phyloP scores from a whole-genome alignment of 768 basidiomycete species.

The Candolleomyces aberdarensis region DNA sequence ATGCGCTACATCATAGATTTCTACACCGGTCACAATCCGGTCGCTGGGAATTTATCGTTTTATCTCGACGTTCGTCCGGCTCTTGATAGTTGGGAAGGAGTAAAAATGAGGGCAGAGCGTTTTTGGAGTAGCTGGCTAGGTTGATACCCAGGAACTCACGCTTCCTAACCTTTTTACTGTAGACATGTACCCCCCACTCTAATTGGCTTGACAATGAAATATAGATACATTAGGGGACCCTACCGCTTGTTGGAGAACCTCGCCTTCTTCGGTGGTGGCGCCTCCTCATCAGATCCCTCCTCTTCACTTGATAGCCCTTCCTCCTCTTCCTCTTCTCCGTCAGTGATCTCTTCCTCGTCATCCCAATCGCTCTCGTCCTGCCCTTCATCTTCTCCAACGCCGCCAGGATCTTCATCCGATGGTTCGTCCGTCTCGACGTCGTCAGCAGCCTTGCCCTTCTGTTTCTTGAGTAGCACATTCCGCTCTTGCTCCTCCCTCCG shows the following conservation, averaged over 20 bases:
- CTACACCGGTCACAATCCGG: slow-evolving; percentile 74
- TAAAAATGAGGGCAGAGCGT: slow-evolving; percentile 71
- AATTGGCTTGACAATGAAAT: background rate
- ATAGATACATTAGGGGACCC: slow-evolving; percentile 4
- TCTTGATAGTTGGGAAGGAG: slow-evolving; percentile 91
- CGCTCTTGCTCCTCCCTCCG: slow-evolving; percentile 87
- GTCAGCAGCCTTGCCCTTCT: slow-evolving; percentile 23
- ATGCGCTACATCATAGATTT: slow-evolving; percentile 98
- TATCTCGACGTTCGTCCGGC: slow-evolving; percentile 95
- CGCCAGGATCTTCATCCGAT: slow-evolving; percentile 41
- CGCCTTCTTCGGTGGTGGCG: slow-evolving; percentile 52
- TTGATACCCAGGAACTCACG: background rate
- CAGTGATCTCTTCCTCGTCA: slow-evolving; percentile 64
- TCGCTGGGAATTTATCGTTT: slow-evolving; percentile 68
- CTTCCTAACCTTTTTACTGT: background rate
- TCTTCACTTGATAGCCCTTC: slow-evolving; percentile 38
- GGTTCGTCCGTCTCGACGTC: slow-evolving; percentile 36
- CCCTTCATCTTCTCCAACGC: slow-evolving; percentile 36
- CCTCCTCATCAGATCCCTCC: slow-evolving; percentile 41
- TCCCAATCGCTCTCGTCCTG: slow-evolving; percentile 39
- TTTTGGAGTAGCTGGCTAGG: slow-evolving; percentile 42
- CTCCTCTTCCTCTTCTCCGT: slow-evolving; percentile 44
- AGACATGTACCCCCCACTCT: background rate
- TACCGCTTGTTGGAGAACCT: slow-evolving; percentile 49
- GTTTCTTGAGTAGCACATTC: slow-evolving; percentile 70